phyloP scores from a whole-genome alignment of 495 filamentous ascomycete species.

The Lepidopterella palustris region DNA sequence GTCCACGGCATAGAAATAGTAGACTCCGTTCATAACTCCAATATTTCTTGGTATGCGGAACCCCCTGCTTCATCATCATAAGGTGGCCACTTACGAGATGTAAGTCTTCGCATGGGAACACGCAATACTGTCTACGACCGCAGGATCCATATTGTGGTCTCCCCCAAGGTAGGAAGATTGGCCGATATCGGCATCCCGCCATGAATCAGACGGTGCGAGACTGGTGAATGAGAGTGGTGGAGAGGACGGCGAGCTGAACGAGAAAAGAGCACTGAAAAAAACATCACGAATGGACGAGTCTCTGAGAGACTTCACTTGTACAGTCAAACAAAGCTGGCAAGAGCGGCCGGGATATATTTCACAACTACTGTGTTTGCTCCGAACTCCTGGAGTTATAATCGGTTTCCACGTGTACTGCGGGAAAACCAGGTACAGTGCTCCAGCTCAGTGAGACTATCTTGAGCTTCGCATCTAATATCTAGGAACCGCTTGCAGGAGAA shows the following conservation, averaged over 20 bases:
- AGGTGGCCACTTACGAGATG: too few species aligned
- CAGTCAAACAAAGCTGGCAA: not conserved
- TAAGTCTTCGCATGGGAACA: too few species aligned
- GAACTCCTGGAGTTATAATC: not conserved
- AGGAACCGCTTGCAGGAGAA: too few species aligned
- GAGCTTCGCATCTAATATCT: too few species aligned
- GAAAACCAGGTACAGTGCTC: not conserved
- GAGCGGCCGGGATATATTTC: not conserved
- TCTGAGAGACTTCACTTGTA: not conserved
- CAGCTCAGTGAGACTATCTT: not conserved
- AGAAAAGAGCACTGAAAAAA: not conserved
- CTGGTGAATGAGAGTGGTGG: not conserved
- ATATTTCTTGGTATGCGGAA: too few species aligned
- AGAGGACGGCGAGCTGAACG: not conserved
- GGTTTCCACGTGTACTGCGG: not conserved
- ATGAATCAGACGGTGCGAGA: slow-evolving; percentile 4
- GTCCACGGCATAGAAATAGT: too few species aligned
- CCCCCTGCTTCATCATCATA: too few species aligned
- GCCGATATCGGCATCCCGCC: slow-evolving; percentile 8
- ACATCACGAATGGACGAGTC: not conserved
- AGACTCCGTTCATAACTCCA: too few species aligned
- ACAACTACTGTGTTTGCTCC: not conserved
- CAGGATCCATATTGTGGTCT: slow-evolving; percentile 18
- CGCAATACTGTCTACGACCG: slow-evolving; percentile 3
- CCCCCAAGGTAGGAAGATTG: slow-evolving; percentile 13